Percentiles rank a stretch among this genome's conserved stretches.
Evolutionary conservation across 2,329 filamentous ascomycete genomes (phyloP).

Genomic region (Ceratocystis destructans): DNA sequence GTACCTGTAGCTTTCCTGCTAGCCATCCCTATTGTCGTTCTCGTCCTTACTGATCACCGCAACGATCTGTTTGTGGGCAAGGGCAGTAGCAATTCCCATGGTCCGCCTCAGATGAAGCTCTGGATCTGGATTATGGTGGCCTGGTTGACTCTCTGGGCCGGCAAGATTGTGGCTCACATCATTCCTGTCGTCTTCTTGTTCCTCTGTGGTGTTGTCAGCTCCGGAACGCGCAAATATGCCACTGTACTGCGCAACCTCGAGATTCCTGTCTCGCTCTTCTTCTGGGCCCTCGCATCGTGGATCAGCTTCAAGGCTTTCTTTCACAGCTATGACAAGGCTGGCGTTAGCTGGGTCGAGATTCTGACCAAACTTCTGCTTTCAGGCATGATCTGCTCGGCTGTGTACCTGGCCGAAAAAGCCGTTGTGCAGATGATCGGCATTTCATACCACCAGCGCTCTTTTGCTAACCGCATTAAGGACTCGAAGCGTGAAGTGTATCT

Average conservation of each 20-base stretch:
- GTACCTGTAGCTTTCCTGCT: slow-evolving; percentile 48
- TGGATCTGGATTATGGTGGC: slow-evolving; percentile 57
- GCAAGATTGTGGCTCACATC: slow-evolving; percentile 49
- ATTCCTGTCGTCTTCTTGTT: slow-evolving; percentile 53
- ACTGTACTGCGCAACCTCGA: slow-evolving; percentile 50
- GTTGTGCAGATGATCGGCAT: slow-evolving; percentile 74
- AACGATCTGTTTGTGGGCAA: slow-evolving; percentile 29
- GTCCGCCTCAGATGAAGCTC: slow-evolving; percentile 43
- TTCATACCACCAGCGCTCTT: slow-evolving; percentile 73
- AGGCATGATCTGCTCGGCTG: slow-evolving; percentile 50
- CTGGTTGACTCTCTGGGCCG: slow-evolving; percentile 54
- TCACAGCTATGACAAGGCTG: slow-evolving; percentile 23
- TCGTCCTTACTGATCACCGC: slow-evolving; percentile 32
- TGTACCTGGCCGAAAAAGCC: slow-evolving; percentile 64
- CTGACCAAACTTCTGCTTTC: slow-evolving; percentile 54
- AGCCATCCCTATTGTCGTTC: slow-evolving; percentile 46
- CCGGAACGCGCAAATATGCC: slow-evolving; percentile 57
- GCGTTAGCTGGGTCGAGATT: slow-evolving; percentile 40
- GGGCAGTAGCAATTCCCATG: slow-evolving; percentile 24
- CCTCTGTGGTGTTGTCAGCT: slow-evolving; percentile 53
- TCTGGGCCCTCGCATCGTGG: slow-evolving; percentile 51
- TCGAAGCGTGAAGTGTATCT: slow-evolving; percentile 79
- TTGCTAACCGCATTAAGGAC: slow-evolving; percentile 68
- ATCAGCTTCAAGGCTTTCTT: slow-evolving; percentile 48
- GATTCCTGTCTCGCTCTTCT: slow-evolving; percentile 53